Percentiles rank a stretch among this genome's conserved stretches.
Evolutionary conservation across 306 rosid genomes (phyloP).

Genomic region (Cyamopsis tetragonoloba): DNA sequence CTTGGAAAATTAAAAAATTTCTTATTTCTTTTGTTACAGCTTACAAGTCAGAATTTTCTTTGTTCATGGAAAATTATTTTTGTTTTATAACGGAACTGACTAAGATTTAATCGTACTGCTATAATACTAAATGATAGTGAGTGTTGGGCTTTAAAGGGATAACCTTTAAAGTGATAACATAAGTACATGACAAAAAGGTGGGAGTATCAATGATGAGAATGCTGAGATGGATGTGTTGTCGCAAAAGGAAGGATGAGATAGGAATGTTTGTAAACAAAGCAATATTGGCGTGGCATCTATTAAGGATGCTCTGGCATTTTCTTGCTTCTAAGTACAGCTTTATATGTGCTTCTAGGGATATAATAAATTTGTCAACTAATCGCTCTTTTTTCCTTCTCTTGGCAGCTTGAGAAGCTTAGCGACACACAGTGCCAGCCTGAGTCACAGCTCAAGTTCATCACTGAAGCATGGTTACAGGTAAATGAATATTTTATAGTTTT

Average conservation of each 20-base stretch:
- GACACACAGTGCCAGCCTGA: conserved; percentile 95
- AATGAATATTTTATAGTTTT: background rate
- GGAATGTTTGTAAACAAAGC: too few relatives aligned
- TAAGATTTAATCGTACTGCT: too few relatives aligned
- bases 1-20: background rate
- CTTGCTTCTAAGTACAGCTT: background rate
- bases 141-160: too few relatives aligned
- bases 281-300: too few relatives aligned
- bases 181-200: too few relatives aligned
- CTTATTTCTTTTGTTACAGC: too few relatives aligned
- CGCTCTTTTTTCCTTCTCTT: background rate
- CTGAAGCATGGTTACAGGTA: conserved; percentile 99
- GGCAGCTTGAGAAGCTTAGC: conserved; percentile 87
- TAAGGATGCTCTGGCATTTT: background rate
- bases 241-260: too few relatives aligned
- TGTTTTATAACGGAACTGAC: background rate
- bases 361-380: background rate
- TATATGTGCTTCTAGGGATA: conserved; percentile 1
- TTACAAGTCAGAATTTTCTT: too few relatives aligned
- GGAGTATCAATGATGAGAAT: too few relatives aligned
- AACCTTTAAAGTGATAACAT: too few relatives aligned
- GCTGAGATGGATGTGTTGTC: too few relatives aligned
- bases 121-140: too few relatives aligned
- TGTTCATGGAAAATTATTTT: background rate
- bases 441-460: conserved; percentile 93